Evolutionary conservation across 169 alveolate genomes (phyloP).

Genomic region (Plasmodium vinckei): DNA sequence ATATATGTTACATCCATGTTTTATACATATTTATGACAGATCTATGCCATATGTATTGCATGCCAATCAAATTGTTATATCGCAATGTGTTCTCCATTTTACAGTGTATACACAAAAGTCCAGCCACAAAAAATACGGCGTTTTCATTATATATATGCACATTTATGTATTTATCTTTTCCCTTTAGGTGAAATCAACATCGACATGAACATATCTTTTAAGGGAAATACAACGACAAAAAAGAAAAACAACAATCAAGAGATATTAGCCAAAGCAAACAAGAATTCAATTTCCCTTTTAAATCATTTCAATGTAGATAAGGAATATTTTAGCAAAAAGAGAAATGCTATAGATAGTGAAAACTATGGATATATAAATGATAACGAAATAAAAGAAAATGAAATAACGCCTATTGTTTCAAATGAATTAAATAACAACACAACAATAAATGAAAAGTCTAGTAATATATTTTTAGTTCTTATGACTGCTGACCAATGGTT

Average conservation of each 20-base stretch:
- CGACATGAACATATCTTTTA: slow-evolving; percentile 35
- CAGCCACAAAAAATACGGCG: too few species aligned
- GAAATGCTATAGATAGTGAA: background rate
- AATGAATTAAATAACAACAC: background rate
- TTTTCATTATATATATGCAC: background rate
- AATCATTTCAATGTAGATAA: slow-evolving; percentile 40
- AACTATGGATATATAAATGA: background rate
- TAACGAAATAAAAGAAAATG: background rate
- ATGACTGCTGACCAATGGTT: slow-evolving; percentile 72
- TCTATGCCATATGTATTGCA: too few species aligned
- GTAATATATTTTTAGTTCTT: slow-evolving; percentile 41
- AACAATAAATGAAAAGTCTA: slow-evolving; percentile 4
- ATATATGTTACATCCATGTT: background rate
- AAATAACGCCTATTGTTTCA: background rate
- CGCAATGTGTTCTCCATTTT: too few species aligned
- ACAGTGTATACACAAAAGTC: background rate
- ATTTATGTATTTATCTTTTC: background rate
- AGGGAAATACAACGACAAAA: slow-evolving; percentile 24
- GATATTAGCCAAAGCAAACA: slow-evolving; percentile 50
- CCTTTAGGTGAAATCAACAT: slow-evolving; percentile 46
- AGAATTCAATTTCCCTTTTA: slow-evolving; percentile 48
- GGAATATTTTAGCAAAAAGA: slow-evolving; percentile 32
- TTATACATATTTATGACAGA: background rate
- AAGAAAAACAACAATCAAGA: slow-evolving; percentile 57
- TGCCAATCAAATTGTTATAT: too few species aligned